Conservation (phyloP, 306 rosid species). For the Ormosia emarginata region DNA sequence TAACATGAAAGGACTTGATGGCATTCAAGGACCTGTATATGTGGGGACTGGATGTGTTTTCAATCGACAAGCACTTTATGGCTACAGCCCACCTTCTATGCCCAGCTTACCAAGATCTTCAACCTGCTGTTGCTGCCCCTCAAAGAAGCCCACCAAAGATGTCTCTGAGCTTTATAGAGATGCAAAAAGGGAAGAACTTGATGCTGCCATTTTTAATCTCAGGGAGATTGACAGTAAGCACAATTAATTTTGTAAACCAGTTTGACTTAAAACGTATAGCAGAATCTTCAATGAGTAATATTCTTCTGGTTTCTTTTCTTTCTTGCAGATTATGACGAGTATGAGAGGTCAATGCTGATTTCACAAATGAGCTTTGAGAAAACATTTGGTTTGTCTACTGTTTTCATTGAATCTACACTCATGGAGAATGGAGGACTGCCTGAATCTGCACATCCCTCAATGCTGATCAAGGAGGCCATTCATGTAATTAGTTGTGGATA, state of each 20-base stretch:
- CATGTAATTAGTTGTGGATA: constrained; percentile 96
- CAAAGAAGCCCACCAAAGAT: constrained; percentile 77
- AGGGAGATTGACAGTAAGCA: constrained; percentile 84
- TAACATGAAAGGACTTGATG: constrained; percentile 99
- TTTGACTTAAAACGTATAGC: background rate
- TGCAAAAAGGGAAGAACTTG: constrained; percentile 88
- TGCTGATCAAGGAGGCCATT: constrained; percentile 90
- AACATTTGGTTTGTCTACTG: constrained; percentile 91
- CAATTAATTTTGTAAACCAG: background rate
- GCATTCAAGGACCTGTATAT: constrained; percentile 96
- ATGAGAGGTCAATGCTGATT: constrained; percentile 96
- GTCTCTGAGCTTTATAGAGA: constrained; percentile 69
- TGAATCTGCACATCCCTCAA: constrained; percentile 71
- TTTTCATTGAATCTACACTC: constrained; percentile 90
- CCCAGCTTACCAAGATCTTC: constrained; percentile 69
- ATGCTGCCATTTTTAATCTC: constrained; percentile 95
- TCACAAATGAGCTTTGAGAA: constrained; percentile 96
- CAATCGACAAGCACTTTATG: constrained; percentile 97
- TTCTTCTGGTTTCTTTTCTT: constrained; percentile 16
- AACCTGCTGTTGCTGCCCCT: constrained; percentile 82
- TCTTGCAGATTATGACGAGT: constrained; percentile 78
- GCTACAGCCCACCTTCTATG: constrained; percentile 89
- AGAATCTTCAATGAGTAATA: constrained; percentile 20
- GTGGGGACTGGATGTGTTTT: constrained; percentile 96
- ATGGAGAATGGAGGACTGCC: constrained; percentile 98